Evolutionary conservation across 2,329 filamentous ascomycete species (phyloP).

Genomic region (Annulohypoxylon truncatum): DNA sequence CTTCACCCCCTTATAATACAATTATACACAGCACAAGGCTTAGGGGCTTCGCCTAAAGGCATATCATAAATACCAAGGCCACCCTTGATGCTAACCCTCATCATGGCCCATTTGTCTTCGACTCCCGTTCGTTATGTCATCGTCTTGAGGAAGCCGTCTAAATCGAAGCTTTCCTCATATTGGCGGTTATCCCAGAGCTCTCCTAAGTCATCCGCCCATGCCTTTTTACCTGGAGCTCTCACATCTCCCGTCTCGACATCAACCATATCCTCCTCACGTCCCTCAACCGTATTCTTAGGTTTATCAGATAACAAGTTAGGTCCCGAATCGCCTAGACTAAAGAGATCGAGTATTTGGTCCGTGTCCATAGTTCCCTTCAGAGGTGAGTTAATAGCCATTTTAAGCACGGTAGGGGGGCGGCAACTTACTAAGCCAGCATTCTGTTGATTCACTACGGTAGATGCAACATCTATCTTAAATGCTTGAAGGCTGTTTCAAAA

Average conservation of each 20-base stretch:
- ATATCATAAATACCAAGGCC: not conserved
- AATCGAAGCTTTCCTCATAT: constrained; percentile 97
- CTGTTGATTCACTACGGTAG: constrained; percentile 98
- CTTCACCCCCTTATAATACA: constrained; percentile 2
- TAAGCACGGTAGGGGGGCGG: not conserved
- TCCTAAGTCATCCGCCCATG: constrained; percentile 92
- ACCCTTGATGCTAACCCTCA: not conserved
- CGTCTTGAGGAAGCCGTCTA: constrained; percentile 93
- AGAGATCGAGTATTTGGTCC: constrained; percentile 96
- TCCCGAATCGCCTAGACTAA: constrained; percentile 86
- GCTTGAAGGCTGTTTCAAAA: constrained; percentile 77
- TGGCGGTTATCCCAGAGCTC: constrained; percentile 98
- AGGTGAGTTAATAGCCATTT: constrained; percentile 33
- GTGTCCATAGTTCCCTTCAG: constrained; percentile 85
- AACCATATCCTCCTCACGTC: constrained; percentile 85
- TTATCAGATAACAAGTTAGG: constrained; percentile 73
- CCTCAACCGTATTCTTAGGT: constrained; percentile 67
- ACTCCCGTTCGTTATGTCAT: constrained; percentile 64
- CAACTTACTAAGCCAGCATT: constrained; percentile 79
- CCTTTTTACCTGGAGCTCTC: constrained; percentile 93
- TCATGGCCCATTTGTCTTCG: constrained; percentile 12
- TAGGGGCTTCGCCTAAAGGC: constrained; percentile 5
- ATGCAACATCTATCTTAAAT: constrained; percentile 99
- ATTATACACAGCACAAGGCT: constrained; percentile 31
- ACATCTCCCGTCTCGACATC: constrained; percentile 93